phyloP scores from a whole-genome alignment of 179 eudicot genomes.

The Sideroxylon spinosum region DNA sequence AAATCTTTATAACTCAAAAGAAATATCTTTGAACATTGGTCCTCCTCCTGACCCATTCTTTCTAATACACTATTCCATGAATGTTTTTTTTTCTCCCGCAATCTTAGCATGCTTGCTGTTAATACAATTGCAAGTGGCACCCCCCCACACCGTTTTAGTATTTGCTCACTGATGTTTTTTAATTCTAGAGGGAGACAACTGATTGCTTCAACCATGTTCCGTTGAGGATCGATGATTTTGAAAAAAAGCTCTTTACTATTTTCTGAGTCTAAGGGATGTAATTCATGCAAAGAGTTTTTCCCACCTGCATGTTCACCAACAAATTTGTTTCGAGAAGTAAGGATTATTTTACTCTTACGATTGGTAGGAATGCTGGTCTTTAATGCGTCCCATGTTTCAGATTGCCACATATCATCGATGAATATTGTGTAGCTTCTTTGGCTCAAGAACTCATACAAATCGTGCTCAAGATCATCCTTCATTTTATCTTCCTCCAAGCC shows the following conservation, averaged over 20 bases:
- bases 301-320: conserved; percentile 7
- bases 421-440: not conserved
- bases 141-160: not conserved
- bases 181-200: not conserved
- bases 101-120: not conserved
- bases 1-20: conserved; percentile 19
- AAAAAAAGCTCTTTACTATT: not conserved
- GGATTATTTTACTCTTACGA: not conserved
- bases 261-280: not conserved
- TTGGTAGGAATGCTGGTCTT: not conserved
- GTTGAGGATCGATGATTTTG: not conserved
- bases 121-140: conserved; percentile 15
- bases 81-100: not conserved
- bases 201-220: not conserved
- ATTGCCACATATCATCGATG: not conserved
- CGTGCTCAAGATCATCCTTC: not conserved
- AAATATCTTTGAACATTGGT: not conserved
- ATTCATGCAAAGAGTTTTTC: not conserved
- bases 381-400: not conserved
- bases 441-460: not conserved
- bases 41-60: not conserved
- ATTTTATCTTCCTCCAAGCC: not conserved
- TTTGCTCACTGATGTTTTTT: not conserved
- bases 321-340: conserved; percentile 2
- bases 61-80: not conserved